A percentile compares a stretch with the other conserved stretches of the same genome.
phyloP scores from a whole-genome alignment of 192 early-diverging fungal species.

The Mortierella claussenii region DNA sequence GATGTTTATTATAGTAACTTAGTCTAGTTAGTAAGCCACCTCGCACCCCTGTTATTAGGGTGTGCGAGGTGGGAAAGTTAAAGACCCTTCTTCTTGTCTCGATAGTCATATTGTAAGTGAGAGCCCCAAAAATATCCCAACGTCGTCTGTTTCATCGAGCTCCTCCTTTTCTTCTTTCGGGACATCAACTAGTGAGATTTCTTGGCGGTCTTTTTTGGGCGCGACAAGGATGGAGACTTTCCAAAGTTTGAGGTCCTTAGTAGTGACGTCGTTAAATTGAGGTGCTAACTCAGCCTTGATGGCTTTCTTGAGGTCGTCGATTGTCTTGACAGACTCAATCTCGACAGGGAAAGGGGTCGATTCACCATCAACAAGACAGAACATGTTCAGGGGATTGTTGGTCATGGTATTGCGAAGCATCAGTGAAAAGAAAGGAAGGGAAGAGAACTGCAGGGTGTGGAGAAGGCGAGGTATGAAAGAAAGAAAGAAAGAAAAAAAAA shows the following conservation, averaged over 20 bases:
- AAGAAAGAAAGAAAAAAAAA: conserved; percentile 4
- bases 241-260: conserved; percentile 4
- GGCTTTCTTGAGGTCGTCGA: conserved; percentile 13
- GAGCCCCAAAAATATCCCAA: background rate
- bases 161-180: conserved; percentile 1
- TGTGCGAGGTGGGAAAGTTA: too few species aligned
- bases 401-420: conserved; percentile 32
- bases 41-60: too few species aligned
- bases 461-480: conserved; percentile 5
- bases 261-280: background rate
- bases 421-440: background rate
- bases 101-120: too few species aligned
- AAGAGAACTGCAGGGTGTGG: background rate
- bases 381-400: conserved; percentile 5
- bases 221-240: conserved; percentile 1
- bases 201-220: conserved; percentile 13
- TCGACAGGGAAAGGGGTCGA: conserved; percentile 22
- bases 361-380: conserved; percentile 42
- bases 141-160: conserved; percentile 3
- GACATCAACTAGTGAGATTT: conserved; percentile 1
- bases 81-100: too few species aligned
- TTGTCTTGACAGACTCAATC: conserved; percentile 1
- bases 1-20: too few species aligned
- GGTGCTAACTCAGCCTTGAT: background rate
- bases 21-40: too few species aligned